These are phyloP conservation scores for Amanita polypyramis DNA, from an alignment of 768 basidiomycete species.

Conservation along the genomic window DNA sequence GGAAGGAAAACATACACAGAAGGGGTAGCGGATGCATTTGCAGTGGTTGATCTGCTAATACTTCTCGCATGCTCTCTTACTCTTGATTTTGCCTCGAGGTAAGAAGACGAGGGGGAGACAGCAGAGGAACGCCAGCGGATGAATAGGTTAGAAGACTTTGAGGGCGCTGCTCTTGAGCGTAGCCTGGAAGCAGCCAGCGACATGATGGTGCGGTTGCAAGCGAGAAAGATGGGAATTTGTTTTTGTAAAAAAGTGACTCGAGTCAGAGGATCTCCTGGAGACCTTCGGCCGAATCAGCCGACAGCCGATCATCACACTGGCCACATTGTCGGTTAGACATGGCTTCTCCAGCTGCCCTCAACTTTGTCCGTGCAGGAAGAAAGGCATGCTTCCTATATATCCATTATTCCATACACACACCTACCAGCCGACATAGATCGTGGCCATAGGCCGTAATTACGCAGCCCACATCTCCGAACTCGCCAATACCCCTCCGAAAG, in stretches of 20 bases:
- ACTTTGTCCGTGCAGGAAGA: constrained; percentile 4
- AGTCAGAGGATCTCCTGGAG: not conserved
- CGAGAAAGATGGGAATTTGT: constrained; percentile 4
- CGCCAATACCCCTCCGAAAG: constrained; percentile 78
- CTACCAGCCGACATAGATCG: constrained; percentile 42
- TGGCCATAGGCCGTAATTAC: constrained; percentile 95
- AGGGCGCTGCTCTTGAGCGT: constrained; percentile 27
- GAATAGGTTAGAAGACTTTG: not conserved
- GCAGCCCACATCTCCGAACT: constrained; percentile 87
- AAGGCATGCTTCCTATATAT: not conserved
- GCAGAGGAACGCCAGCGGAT: not conserved
- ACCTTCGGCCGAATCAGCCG: not conserved
- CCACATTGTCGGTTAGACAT: no score
- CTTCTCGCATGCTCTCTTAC: constrained; percentile 69
- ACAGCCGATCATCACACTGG: not conserved
- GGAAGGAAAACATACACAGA: constrained; percentile 36
- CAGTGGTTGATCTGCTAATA: constrained; percentile 57
- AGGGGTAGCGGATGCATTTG: constrained; percentile 52
- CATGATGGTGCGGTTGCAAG: constrained; percentile 22
- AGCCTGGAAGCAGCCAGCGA: constrained; percentile 31
- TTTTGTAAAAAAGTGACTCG: constrained; percentile 8
- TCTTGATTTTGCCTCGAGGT: constrained; percentile 73
- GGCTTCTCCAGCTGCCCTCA: not conserved
- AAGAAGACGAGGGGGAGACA: constrained; percentile 7
- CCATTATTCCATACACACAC: not conserved